These are phyloP conservation scores for Lachnellula cervina DNA, from an alignment of 2,329 filamentous ascomycete species.

Conservation along the genomic window DNA sequence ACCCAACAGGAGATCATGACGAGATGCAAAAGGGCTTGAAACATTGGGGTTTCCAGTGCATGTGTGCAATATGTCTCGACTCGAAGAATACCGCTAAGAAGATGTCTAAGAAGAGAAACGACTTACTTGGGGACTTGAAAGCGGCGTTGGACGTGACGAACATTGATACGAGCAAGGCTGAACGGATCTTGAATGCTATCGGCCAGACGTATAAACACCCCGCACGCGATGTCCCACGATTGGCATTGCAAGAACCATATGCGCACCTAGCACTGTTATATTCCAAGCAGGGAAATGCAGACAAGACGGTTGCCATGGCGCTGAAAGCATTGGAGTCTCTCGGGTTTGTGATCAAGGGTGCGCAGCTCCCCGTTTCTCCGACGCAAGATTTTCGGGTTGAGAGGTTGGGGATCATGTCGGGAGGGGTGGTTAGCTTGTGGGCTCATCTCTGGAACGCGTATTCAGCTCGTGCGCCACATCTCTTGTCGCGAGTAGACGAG, in stretches of 20 bases:
- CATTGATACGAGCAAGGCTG: conserved; percentile 4
- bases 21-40: conserved; percentile 4
- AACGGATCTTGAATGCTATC: conserved; percentile 3
- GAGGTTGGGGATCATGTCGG: conserved; percentile 12
- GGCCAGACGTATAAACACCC: conserved; percentile 5
- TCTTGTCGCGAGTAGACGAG: not conserved
- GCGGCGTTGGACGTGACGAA: conserved; percentile 1
- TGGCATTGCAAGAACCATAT: conserved; percentile 10
- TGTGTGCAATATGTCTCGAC: conserved; percentile 11
- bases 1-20: conserved; percentile 3
- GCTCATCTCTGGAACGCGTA: conserved; percentile 9
- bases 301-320: not conserved
- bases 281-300: not conserved
- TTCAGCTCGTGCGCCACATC: conserved; percentile 2
- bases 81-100: not conserved
- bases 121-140: conserved; percentile 5
- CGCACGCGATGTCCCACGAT: conserved; percentile 4
- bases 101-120: not conserved
- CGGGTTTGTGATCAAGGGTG: conserved; percentile 11
- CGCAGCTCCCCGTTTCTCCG: not conserved
- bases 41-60: conserved; percentile 12
- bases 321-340: conserved; percentile 8
- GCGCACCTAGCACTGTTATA: conserved; percentile 5
- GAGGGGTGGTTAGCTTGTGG: conserved; percentile 4
- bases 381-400: conserved; percentile 1